Conservation (phyloP, 768 basidiomycete species). For the Aureoboletus auriporus region DNA sequence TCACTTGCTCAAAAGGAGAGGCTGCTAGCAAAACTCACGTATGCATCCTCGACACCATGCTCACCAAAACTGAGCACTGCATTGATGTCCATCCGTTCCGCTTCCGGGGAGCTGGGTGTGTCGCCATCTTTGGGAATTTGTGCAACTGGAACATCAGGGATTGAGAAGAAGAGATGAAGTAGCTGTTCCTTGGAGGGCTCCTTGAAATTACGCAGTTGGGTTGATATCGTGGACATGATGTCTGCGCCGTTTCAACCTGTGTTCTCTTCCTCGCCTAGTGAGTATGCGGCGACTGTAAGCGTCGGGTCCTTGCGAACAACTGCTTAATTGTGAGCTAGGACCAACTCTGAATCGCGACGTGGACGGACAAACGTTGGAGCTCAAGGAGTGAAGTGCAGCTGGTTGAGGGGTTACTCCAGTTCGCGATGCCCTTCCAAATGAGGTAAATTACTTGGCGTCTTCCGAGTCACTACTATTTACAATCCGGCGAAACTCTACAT, state of each 20-base stretch:
- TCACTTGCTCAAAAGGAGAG: background rate
- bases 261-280: background rate
- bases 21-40: slow-evolving; percentile 53
- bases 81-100: slow-evolving; percentile 81
- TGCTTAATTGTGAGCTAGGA: slow-evolving; percentile 1
- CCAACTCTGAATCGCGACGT: slow-evolving; percentile 3
- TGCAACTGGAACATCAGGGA: slow-evolving; percentile 45
- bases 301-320: background rate
- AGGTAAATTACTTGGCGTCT: slow-evolving; percentile 5
- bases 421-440: slow-evolving; percentile 12
- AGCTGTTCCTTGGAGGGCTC: slow-evolving; percentile 88
- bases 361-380: background rate
- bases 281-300: background rate
- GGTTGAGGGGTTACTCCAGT: slow-evolving; percentile 10
- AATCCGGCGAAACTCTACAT: too few species aligned
- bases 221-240: slow-evolving; percentile 76
- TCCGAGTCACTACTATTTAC: too few species aligned
- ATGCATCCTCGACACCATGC: slow-evolving; percentile 85
- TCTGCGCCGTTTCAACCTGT: slow-evolving; percentile 1
- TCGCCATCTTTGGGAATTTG: slow-evolving; percentile 17
- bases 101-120: slow-evolving; percentile 33
- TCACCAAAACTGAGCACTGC: slow-evolving; percentile 78
- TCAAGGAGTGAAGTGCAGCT: background rate
- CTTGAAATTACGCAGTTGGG: slow-evolving; percentile 86
- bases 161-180: slow-evolving; percentile 81